Evolutionary conservation across 75 land plant species (phyloP).

Genomic region (Sequoiadendron giganteum): DNA sequence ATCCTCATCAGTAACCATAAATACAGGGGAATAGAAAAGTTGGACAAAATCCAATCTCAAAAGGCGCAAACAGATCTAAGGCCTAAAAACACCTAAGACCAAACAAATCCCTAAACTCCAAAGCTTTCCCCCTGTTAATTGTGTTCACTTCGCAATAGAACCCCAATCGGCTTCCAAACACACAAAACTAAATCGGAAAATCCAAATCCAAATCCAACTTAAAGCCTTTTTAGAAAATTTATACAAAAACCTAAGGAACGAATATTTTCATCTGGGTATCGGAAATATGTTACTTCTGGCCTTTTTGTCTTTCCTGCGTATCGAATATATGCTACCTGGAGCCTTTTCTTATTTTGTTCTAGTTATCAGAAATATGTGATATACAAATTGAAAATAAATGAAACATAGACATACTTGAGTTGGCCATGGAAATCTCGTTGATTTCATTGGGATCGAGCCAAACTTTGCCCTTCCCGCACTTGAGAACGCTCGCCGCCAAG

Average conservation of each 20-base stretch:
- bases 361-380: not conserved
- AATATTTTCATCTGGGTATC: no score
- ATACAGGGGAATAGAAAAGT: not conserved
- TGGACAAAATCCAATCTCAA: not conserved
- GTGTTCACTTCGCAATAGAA: not conserved
- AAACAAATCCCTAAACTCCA: not conserved
- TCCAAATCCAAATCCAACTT: not conserved
- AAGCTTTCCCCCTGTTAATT: not conserved
- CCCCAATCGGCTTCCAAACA: not conserved
- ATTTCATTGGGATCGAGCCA: conserved; percentile 76
- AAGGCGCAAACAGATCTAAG: not conserved
- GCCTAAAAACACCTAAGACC: not conserved
- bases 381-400: not conserved
- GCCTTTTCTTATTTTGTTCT: not conserved
- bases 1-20: not conserved
- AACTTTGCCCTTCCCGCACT: conserved; percentile 60
- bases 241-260: not conserved
- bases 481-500: conserved; percentile 58
- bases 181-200: not conserved
- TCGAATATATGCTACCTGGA: not conserved
- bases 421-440: conserved; percentile 73
- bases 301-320: no score
- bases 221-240: not conserved
- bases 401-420: conserved; percentile 30
- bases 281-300: no score